Percentiles rank a stretch among this genome's conserved stretches.
phyloP scores from a whole-genome alignment of 169 alveolate genomes.

The Plasmodium yoelii region DNA sequence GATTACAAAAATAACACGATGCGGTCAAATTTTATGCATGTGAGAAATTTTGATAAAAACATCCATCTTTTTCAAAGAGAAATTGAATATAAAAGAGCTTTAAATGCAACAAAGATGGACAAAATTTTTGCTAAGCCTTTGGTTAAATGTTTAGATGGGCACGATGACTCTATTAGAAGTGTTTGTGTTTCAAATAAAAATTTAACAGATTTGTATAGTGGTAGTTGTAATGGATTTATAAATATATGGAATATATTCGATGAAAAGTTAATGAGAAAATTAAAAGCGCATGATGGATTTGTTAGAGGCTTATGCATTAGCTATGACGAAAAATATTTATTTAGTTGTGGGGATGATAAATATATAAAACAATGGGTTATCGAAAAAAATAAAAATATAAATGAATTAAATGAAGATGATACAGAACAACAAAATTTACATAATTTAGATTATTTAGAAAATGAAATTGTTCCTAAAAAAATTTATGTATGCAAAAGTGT shows the following conservation, averaged over 20 bases:
- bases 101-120: slow-evolving; percentile 96
- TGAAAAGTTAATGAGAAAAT: slow-evolving; percentile 86
- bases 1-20: slow-evolving; percentile 75
- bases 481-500: slow-evolving; percentile 72
- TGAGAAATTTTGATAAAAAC: slow-evolving; percentile 62
- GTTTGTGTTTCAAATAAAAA: slow-evolving; percentile 73
- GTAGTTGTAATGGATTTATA: slow-evolving; percentile 97
- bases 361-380: slow-evolving; percentile 85
- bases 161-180: slow-evolving; percentile 95
- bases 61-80: slow-evolving; percentile 78
- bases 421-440: slow-evolving; percentile 13
- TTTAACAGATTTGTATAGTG: slow-evolving; percentile 92
- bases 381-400: slow-evolving; percentile 74
- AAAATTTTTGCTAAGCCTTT: slow-evolving; percentile 98
- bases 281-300: slow-evolving; percentile 95
- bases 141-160: slow-evolving; percentile 95
- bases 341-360: slow-evolving; percentile 96
- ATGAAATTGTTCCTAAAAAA: slow-evolving; percentile 51
- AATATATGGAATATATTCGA: slow-evolving; percentile 94
- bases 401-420: slow-evolving; percentile 72
- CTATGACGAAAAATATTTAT: slow-evolving; percentile 82
- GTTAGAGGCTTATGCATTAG: slow-evolving; percentile 93
- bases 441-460: slow-evolving; percentile 10
- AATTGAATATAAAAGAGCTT: slow-evolving; percentile 96
- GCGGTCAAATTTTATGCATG: slow-evolving; percentile 65